Evolutionary conservation across 139 green algal species (phyloP), one percentile per base, ranked within the genome.

Genomic region (Asterochloris sp.): DNA sequence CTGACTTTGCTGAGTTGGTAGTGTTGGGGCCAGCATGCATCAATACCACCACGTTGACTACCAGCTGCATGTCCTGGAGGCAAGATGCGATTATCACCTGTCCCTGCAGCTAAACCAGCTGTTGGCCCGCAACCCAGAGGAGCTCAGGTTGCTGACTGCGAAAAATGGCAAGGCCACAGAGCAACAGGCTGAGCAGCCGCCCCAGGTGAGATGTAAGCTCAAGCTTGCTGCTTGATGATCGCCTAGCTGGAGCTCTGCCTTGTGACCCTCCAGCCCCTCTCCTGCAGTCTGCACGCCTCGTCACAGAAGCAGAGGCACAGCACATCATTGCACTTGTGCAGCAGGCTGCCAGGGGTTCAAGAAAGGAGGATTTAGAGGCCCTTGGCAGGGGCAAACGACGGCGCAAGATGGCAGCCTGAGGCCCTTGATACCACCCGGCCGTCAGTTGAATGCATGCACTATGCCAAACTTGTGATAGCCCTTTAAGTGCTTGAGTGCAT

Each of bases 61-160:
- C 17, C 13, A 67, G 74, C 17, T 13, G 38, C 16, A 1, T 54
- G 38, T 10, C 38, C 38, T 2, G 38, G 38, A 54, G 38, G 4
- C 6, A 6, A 54, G 38, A 54, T 54, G 38, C 38, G 6, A 54
- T 54, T 6, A 54, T 54, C 4, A 54, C 17, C 19, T 24, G 29
- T 0, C 13, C 16, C 17, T 62, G 24, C 79, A 87, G 81, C 83
- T 95, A 24, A 90, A 89, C 75, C 21, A 26, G 23, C 80, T 95
- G 29, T 69, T 95, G 62, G 91, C 91, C 0, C 82, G 91, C 19
- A 71, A 83, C 15, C 75, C 90, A 6, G 69, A 74, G 0, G 91
- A 95, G 83, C 73, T 89, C 63, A 84, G 85, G 61, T 62, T 89
- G 54, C 85, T 89, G 73, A 69, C 64, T 47, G 73, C 68, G 12